Percentiles rank a stretch among this genome's conserved stretches.
Conservation (phyloP, 2,329 filamentous ascomycete species). For the Fusarium brevicatenulatum region DNA sequence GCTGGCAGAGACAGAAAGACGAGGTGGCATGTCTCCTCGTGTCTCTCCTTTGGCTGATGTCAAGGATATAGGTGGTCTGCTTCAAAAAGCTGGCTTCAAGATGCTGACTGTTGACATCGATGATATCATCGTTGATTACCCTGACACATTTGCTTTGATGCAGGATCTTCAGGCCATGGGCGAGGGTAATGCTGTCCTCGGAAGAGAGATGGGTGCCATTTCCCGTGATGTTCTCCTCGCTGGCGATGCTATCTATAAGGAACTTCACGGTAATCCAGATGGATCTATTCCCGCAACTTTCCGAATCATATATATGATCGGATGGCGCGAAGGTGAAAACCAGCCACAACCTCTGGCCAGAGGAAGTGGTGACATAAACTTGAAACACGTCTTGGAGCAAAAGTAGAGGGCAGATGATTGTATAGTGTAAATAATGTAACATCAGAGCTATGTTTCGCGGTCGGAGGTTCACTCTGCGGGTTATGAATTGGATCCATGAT, state of each 20-base stretch:
- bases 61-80: conserved; percentile 85
- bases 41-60: conserved; percentile 94
- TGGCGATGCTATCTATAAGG: conserved; percentile 86
- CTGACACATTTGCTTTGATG: conserved; percentile 90
- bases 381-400: conserved; percentile 79
- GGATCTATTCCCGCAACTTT: conserved; percentile 88
- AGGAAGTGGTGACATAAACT: conserved; percentile 85
- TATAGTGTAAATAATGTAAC: conserved; percentile 23
- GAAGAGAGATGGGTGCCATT: conserved; percentile 83
- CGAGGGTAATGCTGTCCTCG: conserved; percentile 87
- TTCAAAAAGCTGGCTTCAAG: conserved; percentile 91
- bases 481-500: conserved; percentile 23
- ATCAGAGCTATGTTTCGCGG: conserved; percentile 6
- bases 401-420: conserved; percentile 47
- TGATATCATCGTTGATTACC: conserved; percentile 95
- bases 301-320: conserved; percentile 97
- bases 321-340: conserved; percentile 87
- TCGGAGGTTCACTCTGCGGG: background rate
- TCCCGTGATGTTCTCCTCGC: conserved; percentile 86
- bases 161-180: conserved; percentile 96
- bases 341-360: conserved; percentile 84
- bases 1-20: conserved; percentile 87
- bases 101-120: conserved; percentile 97
- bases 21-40: conserved; percentile 91
- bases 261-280: conserved; percentile 85